Evolutionary conservation across 352 stramenopile genomes (phyloP).

Genomic region (Globisporangium radiosum): DNA sequence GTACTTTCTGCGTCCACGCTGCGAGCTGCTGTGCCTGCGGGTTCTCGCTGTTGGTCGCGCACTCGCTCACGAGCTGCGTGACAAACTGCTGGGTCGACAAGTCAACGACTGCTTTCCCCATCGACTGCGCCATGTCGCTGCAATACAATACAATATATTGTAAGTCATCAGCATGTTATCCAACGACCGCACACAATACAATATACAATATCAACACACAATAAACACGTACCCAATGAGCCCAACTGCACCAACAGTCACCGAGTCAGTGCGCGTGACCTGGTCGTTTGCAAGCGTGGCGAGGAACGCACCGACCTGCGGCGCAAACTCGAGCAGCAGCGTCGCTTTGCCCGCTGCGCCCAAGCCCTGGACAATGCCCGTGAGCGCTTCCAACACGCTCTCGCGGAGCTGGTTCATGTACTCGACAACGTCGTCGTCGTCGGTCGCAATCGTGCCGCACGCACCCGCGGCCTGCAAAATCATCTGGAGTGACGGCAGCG

Average conservation of each 20-base stretch:
- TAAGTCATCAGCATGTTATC: not conserved
- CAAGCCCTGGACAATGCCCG: constrained; percentile 94
- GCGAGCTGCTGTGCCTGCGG: constrained; percentile 66
- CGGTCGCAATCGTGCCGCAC: constrained; percentile 80
- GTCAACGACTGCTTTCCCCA: constrained; percentile 55
- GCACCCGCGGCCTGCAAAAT: constrained; percentile 82
- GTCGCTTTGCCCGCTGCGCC: constrained; percentile 84
- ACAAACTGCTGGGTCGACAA: constrained; percentile 69
- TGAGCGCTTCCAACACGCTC: constrained; percentile 95
- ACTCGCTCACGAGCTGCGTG: constrained; percentile 67
- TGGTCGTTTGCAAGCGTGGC: constrained; percentile 78
- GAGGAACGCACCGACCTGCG: constrained; percentile 87
- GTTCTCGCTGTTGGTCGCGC: constrained; percentile 52
- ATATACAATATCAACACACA: not conserved
- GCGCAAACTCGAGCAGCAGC: constrained; percentile 78
- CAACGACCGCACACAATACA: not conserved
- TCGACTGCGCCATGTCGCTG: constrained; percentile 78
- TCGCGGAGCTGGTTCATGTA: constrained; percentile 96
- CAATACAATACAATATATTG: not conserved
- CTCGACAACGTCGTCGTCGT: constrained; percentile 97
- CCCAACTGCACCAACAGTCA: constrained; percentile 89
- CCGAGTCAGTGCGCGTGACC: constrained; percentile 77
- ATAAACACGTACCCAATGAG: constrained; percentile 71
- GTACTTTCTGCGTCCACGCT: constrained; percentile 70
- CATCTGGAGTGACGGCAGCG: constrained; percentile 76